Evolutionary conservation across 1,139 yeast genomes (phyloP), one percentile per base, ranked within the genome.

Genomic region (Protomyces arabidopsidicola): DNA sequence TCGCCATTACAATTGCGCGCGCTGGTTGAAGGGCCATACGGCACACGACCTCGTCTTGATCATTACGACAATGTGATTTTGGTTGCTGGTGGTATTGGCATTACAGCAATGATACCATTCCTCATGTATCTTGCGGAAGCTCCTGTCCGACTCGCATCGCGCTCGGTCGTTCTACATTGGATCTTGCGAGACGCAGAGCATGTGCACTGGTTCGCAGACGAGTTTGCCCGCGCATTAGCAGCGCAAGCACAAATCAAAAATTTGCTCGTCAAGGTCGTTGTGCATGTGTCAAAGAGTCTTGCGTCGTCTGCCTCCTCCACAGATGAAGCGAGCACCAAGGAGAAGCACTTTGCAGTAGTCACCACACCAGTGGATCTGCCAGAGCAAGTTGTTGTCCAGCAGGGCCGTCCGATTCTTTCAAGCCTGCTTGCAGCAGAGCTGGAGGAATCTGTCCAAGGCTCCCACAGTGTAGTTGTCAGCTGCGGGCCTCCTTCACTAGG

Each of bases 81-180:
- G 56, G 70, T 87, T 62, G 84, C 86, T 1, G 88, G 90, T 67
- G 93, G 93, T 58, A 85, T 86, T 66, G 96, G 95, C 69, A 79
- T 88, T 68, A 87, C 95, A 1, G 87, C 87, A 0, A 73, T 74
- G 2, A 65, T 78, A 65, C 75, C 76, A 0, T 77, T 77, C 65
- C 50, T 65, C 36, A 63, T 57, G 62, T 51, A 36, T 34, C 50
- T 52, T 9, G 24, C 39, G 10, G 24, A 38, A 2, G 5, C 27
- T 5, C 48, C 20, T 18, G 4, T 20, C 8, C 24, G 8, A 4
- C 27, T 24, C 54, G 12, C 64, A 63, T 10, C 14, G 45, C 62
- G 52, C 22, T 24, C 18, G 4, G 51, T 58, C 24, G 51, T 52
- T n/a, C 10, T 58, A 8, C 72, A n/a, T 56, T 67, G 48, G 63